These are phyloP conservation scores for Casuarina glauca DNA, from an alignment of 306 rosid genomes.

Conservation along the genomic window DNA sequence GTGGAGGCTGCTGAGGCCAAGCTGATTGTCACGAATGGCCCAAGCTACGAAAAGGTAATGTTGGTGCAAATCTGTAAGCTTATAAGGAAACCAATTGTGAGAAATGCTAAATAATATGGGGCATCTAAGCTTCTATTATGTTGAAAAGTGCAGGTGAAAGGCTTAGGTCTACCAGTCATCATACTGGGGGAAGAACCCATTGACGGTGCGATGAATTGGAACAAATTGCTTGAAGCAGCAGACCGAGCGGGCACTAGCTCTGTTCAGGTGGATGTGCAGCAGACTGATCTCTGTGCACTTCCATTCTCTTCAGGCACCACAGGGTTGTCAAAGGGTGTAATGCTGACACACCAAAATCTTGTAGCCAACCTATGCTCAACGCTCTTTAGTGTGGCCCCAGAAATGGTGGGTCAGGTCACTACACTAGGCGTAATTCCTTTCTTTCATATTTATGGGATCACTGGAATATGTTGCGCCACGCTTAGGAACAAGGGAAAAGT, in stretches of 20 bases:
- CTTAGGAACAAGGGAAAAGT: conserved; percentile 83
- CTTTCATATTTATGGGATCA: conserved; percentile 85
- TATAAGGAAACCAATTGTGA: too few relatives aligned
- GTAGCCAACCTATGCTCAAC: conserved; percentile 88
- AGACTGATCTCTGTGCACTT: conserved; percentile 81
- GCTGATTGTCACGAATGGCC: conserved; percentile 59
- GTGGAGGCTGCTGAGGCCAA: conserved; percentile 72
- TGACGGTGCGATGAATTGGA: conserved; percentile 78
- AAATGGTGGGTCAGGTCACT: conserved; percentile 73
- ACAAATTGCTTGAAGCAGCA: conserved; percentile 71
- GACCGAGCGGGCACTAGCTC: conserved; percentile 47
- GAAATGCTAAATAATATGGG: neutral
- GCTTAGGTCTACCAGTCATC: conserved; percentile 58
- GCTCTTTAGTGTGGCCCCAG: conserved; percentile 55
- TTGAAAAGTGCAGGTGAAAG: conserved; percentile 60
- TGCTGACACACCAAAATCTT: conserved; percentile 77
- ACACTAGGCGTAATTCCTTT: conserved; percentile 79
- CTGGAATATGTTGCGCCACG: conserved; percentile 94
- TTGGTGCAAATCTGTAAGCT: too few relatives aligned
- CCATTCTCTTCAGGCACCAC: conserved; percentile 99
- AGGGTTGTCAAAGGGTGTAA: conserved; percentile 87
- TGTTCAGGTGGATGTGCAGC: conserved; percentile 38
- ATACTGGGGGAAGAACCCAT: conserved; percentile 60
- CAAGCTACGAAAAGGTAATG: conserved; percentile 66
- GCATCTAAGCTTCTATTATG: conserved; percentile 8